Base-by-base conservation (phyloP, 1,139 yeast species). In the Magnusiomyces suaveolens region DNA sequence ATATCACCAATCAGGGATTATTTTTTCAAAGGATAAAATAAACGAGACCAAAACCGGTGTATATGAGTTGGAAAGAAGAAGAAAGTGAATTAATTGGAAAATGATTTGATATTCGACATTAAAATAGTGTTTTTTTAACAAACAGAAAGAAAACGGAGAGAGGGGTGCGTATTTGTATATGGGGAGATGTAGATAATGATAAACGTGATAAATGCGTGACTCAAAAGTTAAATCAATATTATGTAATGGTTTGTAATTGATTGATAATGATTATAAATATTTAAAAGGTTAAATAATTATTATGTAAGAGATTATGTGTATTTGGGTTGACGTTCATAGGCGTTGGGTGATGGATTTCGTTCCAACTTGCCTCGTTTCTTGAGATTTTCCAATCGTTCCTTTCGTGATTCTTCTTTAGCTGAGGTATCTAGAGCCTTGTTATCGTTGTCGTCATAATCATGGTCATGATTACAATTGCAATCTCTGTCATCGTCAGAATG, bases 271-370 rank as follows among this genome's bases (percentile, higher is more conserved):
- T 29, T 29, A n/a, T n/a, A n/a, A n/a, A n/a, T n/a, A n/a, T n/a
- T n/a, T n/a, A n/a, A n/a, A n/a, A n/a, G n/a, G n/a, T n/a, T n/a
- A n/a, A 29, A 29, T 29, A 12, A 29, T 29, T 29, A 29, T 6
- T 29, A 8, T 29, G 12, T 29, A 6, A 8, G 12, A 8, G 36
- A 29, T 12, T 29, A 36, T 3, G 10, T n/a, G 18, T 36, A 36
- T 36, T 57, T 59, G 2, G 72, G 72, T 60, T 65, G 69, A 1
- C 70, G 60, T 55, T 72, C 75, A 54, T 72, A 72, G 0, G 75
- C 75, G 56, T 72, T 72, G 6, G 72, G 72, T 29, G 56, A 52
- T 16, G 59, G 60, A 41, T 47, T 56, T 16, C 58, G 43, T 20
- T 23, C 49, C 2, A 24, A 23, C 24, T 53, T 52, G 52, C 51